Evolutionary conservation across 2,329 filamentous ascomycete genomes (phyloP).

Genomic region (Alternaria triticimaculans): DNA sequence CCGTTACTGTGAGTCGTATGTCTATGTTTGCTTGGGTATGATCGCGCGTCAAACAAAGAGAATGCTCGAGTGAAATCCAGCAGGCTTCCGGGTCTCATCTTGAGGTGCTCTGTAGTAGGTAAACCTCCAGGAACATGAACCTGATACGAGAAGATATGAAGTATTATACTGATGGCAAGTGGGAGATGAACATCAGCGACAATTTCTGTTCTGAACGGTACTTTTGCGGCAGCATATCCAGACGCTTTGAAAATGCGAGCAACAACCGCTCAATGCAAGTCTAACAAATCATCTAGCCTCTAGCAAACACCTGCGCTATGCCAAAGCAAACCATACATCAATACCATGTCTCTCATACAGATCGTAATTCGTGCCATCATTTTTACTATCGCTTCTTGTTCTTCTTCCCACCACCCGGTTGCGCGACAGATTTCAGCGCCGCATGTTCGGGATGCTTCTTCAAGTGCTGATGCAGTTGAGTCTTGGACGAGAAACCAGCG

Average conservation of each 20-base stretch:
- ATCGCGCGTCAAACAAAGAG: not conserved
- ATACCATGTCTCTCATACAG: not conserved
- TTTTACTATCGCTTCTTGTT: slow-evolving; percentile 29
- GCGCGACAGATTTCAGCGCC: slow-evolving; percentile 48
- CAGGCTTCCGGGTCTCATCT: not conserved
- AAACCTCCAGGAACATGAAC: not conserved
- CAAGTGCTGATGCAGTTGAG: slow-evolving; percentile 76
- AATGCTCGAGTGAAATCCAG: not conserved
- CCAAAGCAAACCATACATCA: not conserved
- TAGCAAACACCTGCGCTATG: slow-evolving; percentile 1
- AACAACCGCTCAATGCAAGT: not conserved
- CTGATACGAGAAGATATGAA: not conserved
- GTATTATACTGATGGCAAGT: not conserved
- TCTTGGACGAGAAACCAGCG: slow-evolving; percentile 77
- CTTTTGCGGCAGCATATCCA: not conserved
- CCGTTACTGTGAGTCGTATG: not conserved
- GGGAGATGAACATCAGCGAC: not conserved
- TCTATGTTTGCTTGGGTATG: not conserved
- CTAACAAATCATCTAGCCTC: not conserved
- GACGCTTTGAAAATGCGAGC: not conserved
- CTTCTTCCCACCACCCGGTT: slow-evolving; percentile 19
- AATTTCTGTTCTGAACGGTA: not conserved
- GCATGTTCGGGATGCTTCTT: slow-evolving; percentile 67
- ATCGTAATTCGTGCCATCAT: slow-evolving; percentile 5
- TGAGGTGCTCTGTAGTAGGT: not conserved